Percentiles rank a stretch among this genome's conserved stretches.
These are phyloP conservation scores for Colletotrichum liriopes DNA, from an alignment of 2,329 filamentous ascomycete genomes.

Conservation along the genomic window DNA sequence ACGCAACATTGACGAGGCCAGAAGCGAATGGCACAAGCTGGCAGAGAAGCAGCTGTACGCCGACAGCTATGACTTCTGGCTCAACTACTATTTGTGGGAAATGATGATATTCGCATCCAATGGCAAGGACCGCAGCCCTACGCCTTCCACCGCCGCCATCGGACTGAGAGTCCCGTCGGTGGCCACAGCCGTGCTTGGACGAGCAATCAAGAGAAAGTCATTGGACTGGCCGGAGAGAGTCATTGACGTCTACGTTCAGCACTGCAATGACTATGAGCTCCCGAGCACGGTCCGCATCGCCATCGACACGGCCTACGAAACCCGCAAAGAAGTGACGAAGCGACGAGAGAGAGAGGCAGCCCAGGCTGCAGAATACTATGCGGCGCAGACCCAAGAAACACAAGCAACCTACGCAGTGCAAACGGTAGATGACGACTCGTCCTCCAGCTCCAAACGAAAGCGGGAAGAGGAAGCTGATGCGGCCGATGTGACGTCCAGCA, in stretches of 20 bases:
- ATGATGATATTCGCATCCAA: constrained; percentile 74
- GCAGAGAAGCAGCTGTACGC: constrained; percentile 75
- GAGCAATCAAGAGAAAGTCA: constrained; percentile 74
- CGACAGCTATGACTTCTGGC: constrained; percentile 93
- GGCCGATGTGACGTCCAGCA: constrained; percentile 69
- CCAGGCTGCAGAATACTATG: constrained; percentile 70
- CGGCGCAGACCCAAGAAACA: constrained; percentile 54
- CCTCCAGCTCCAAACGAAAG: constrained; percentile 78
- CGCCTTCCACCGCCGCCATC: constrained; percentile 61
- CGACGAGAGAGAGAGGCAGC: constrained; percentile 78
- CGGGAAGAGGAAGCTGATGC: constrained; percentile 71
- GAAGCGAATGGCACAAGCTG: constrained; percentile 83
- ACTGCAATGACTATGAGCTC: constrained; percentile 92
- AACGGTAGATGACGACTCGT: constrained; percentile 52
- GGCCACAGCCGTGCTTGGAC: constrained; percentile 83
- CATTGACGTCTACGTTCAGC: constrained; percentile 80
- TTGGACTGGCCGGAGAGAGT: constrained; percentile 85
- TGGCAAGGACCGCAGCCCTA: constrained; percentile 68
- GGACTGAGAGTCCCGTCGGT: constrained; percentile 76
- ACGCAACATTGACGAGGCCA: constrained; percentile 81
- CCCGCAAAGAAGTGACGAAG: constrained; percentile 73
- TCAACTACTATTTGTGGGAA: constrained; percentile 93
- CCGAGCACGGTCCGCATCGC: constrained; percentile 82
- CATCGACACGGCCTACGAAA: constrained; percentile 80
- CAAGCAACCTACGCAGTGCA: constrained; percentile 48